phyloP scores from a whole-genome alignment of 139 green algal genomes.

The Tetraselmis chui region DNA sequence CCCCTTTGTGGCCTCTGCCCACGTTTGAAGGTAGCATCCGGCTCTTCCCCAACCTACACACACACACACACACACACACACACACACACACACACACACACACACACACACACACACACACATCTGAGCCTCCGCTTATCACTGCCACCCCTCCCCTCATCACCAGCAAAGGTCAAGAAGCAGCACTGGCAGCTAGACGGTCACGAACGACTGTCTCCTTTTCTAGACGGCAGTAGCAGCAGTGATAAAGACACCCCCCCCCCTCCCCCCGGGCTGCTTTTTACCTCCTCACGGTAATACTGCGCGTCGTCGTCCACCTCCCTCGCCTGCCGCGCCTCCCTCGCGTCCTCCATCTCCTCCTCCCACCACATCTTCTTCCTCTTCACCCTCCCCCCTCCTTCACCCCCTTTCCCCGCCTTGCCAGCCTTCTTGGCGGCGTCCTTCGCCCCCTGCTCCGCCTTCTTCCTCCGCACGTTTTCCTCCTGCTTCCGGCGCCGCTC shows the following conservation, averaged over 20 bases:
- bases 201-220: too few species aligned
- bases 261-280: constrained; percentile 15
- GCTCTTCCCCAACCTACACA: not conserved
- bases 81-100: too few species aligned
- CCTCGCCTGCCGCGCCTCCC: constrained; percentile 13
- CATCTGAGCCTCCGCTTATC: too few species aligned
- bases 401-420: constrained; percentile 6
- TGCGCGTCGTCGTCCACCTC: constrained; percentile 9
- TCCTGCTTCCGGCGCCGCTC: constrained; percentile 58
- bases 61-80: too few species aligned
- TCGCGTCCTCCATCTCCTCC: constrained; percentile 25
- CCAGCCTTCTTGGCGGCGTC: not conserved
- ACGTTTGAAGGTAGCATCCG: not conserved
- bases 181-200: too few species aligned
- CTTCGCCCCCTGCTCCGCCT: constrained; percentile 13
- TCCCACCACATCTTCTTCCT: constrained; percentile 42
- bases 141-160: too few species aligned
- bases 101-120: too few species aligned
- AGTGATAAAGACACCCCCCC: not conserved
- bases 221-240: too few species aligned
- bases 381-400: not conserved
- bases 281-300: constrained; percentile 7
- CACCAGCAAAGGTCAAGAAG: too few species aligned
- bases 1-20: too few species aligned
- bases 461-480: constrained; percentile 57